Percentiles rank a stretch among this genome's conserved stretches.
Evolutionary conservation across 306 rosid genomes (phyloP).

Genomic region (Urtica urens): DNA sequence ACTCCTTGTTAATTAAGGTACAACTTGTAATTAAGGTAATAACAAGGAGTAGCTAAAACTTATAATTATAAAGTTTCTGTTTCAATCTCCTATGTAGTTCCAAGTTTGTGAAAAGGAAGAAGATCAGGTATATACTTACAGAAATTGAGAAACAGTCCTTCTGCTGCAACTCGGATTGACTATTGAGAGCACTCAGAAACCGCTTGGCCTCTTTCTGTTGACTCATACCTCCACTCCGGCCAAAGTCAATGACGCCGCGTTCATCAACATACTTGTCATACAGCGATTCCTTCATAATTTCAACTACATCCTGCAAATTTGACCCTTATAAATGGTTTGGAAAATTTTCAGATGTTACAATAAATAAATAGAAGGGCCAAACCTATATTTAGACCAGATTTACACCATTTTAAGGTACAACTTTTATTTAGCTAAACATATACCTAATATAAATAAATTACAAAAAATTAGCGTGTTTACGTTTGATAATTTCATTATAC

Average conservation of each 20-base stretch:
- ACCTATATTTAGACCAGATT: slow-evolving; percentile 5
- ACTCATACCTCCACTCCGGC: slow-evolving; percentile 98
- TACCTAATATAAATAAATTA: too few species aligned
- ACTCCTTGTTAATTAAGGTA: too few species aligned
- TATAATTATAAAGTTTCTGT: too few species aligned
- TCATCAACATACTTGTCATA: slow-evolving; percentile 85
- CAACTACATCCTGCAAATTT: slow-evolving; percentile 79
- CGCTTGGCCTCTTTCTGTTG: slow-evolving; percentile 93
- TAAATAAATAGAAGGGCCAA: slow-evolving; percentile 16
- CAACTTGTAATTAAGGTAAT: too few species aligned
- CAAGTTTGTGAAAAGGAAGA: slow-evolving; percentile 2
- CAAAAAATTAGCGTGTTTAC: too few species aligned
- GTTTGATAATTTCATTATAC: too few species aligned
- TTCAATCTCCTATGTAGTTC: too few species aligned
- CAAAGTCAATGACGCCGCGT: slow-evolving; percentile 87
- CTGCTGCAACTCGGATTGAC: slow-evolving; percentile 80
- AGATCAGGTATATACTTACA: slow-evolving; percentile 28
- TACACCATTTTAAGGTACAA: too few species aligned
- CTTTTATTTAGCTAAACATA: too few species aligned
- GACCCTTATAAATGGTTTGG: background rate
- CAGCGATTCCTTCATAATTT: slow-evolving; percentile 93
- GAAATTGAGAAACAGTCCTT: slow-evolving; percentile 75
- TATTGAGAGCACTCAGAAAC: slow-evolving; percentile 80
- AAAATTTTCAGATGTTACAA: too few species aligned
- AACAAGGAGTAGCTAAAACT: too few species aligned